Conservation (phyloP, 371 early-diverging fungal species). For the Mycotypha africana region DNA sequence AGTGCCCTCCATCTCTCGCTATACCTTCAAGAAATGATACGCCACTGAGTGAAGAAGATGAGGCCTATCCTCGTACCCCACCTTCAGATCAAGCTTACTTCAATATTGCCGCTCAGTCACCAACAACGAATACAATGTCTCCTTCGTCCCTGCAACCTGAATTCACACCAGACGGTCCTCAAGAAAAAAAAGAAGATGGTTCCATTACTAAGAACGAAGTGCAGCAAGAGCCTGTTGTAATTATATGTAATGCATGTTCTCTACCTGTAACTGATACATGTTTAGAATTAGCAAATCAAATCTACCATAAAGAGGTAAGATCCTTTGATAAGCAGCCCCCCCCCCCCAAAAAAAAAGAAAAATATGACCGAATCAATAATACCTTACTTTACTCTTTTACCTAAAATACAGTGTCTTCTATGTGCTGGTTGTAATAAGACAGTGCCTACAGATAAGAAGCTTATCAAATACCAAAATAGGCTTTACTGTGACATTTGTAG, state of each 20-base stretch:
- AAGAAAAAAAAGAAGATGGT: neutral
- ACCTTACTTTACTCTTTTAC: too few relatives aligned
- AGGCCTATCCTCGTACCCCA: constrained; percentile 13
- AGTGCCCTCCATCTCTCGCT: too few relatives aligned
- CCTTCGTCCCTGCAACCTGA: constrained; percentile 1
- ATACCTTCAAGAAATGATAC: constrained; percentile 3
- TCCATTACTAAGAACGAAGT: too few relatives aligned
- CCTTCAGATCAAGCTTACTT: constrained; percentile 5
- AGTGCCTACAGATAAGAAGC: constrained; percentile 49
- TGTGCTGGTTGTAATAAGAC: constrained; percentile 28
- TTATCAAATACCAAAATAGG: constrained; percentile 47
- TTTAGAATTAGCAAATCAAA: constrained; percentile 15
- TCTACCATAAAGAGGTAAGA: constrained; percentile 27
- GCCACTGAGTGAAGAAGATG: constrained; percentile 18
- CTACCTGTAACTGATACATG: constrained; percentile 20
- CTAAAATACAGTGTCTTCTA: constrained; percentile 41
- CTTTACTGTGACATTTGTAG: constrained; percentile 59
- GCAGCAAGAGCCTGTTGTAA: neutral
- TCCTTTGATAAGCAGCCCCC: too few relatives aligned
- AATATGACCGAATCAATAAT: neutral
- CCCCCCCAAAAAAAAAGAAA: neutral
- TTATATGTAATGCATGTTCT: constrained; percentile 14
- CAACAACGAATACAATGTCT: neutral
- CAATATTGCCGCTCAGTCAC: constrained; percentile 1
- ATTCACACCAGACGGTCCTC: neutral